Evolutionary conservation across 2,329 filamentous ascomycete species (phyloP).

Genomic region (Sporothrix euskadiensis): DNA sequence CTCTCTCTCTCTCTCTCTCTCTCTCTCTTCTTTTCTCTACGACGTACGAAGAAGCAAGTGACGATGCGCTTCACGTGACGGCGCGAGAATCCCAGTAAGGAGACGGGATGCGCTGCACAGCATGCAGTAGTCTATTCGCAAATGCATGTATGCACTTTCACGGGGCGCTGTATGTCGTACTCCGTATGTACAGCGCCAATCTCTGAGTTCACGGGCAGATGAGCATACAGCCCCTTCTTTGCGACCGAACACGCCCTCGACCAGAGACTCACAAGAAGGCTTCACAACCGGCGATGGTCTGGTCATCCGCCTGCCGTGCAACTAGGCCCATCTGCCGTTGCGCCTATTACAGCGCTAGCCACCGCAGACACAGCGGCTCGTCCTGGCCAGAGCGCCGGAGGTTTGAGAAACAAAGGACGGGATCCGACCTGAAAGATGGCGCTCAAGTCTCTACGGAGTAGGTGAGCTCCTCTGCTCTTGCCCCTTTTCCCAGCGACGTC

Average conservation of each 20-base stretch:
- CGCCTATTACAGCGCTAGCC: slow-evolving; percentile 16
- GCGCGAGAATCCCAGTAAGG: not conserved
- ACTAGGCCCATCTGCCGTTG: slow-evolving; percentile 14
- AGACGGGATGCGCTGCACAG: slow-evolving; percentile 9
- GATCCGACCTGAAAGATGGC: not conserved
- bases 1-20: not conserved
- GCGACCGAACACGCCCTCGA: not conserved
- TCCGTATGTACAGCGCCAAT: not conserved
- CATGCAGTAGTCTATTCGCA: slow-evolving; percentile 11
- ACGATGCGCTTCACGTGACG: not conserved
- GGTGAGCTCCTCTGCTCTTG: not conserved
- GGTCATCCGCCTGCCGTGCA: slow-evolving; percentile 6
- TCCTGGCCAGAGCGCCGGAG: not conserved
- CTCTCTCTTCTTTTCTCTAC: not conserved
- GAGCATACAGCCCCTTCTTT: not conserved
- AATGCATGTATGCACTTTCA: slow-evolving; percentile 9
- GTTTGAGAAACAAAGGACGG: not conserved
- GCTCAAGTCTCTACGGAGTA: not conserved
- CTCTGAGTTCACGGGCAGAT: not conserved
- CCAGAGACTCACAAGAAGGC: not conserved
- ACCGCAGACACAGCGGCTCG: not conserved
- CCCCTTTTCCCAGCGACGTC: slow-evolving; percentile 24
- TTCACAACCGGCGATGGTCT: slow-evolving; percentile 11
- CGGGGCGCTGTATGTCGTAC: not conserved
- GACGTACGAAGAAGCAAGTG: not conserved